Conservation (phyloP, 441 rosid species). For the Gossypium davidsonii region DNA sequence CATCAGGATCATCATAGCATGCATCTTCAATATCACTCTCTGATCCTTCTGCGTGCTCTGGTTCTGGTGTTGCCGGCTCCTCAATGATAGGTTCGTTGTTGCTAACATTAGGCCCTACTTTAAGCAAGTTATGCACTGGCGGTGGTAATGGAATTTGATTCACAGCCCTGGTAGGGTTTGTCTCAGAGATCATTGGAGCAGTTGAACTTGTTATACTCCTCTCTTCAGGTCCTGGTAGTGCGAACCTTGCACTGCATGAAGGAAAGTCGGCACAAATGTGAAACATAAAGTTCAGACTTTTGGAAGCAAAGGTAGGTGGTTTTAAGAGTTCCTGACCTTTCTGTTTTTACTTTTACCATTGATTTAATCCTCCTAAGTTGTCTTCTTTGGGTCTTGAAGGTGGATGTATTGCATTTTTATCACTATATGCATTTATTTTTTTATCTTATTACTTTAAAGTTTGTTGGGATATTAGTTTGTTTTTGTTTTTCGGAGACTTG, state of each 20-base stretch:
- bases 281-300: slow-evolving; percentile 7
- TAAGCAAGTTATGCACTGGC: slow-evolving; percentile 31
- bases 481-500: not conserved
- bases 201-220: slow-evolving; percentile 45
- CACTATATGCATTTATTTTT: not conserved
- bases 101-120: slow-evolving; percentile 14
- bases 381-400: slow-evolving; percentile 6
- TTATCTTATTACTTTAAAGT: not conserved
- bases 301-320: slow-evolving; percentile 11
- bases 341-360: not conserved
- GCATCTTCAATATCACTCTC: slow-evolving; percentile 71
- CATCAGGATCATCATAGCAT: slow-evolving; percentile 62
- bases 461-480: not conserved
- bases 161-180: slow-evolving; percentile 26
- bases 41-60: slow-evolving; percentile 32
- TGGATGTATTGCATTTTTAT: slow-evolving; percentile 3
- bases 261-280: slow-evolving; percentile 17
- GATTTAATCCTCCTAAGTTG: not conserved
- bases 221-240: slow-evolving; percentile 84
- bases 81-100: slow-evolving; percentile 66
- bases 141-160: slow-evolving; percentile 40
- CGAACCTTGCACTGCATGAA: slow-evolving; percentile 82
- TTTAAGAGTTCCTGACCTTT: not conserved
- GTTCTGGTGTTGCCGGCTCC: slow-evolving; percentile 81
- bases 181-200: slow-evolving; percentile 30